phyloP scores from a whole-genome alignment of 2,329 filamentous ascomycete genomes.

The Alternaria atra region DNA sequence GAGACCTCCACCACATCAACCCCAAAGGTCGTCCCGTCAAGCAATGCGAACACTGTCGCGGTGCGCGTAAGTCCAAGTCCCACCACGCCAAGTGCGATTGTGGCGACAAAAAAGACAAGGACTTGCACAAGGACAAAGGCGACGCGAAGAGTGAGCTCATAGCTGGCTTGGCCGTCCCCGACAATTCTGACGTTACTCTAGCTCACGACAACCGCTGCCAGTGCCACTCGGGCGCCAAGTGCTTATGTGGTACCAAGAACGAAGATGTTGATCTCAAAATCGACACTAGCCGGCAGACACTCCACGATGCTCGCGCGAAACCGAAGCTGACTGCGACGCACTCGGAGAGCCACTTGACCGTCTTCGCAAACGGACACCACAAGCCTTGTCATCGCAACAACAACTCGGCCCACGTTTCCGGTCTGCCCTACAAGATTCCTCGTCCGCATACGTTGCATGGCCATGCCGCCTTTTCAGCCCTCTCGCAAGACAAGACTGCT shows the following conservation, averaged over 20 bases:
- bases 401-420: constrained; percentile 69
- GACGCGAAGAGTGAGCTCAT: constrained; percentile 51
- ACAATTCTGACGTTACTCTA: constrained; percentile 43
- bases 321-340: constrained; percentile 65
- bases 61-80: constrained; percentile 93
- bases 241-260: constrained; percentile 67
- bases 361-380: constrained; percentile 71
- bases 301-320: constrained; percentile 60
- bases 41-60: constrained; percentile 96
- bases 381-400: constrained; percentile 72
- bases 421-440: constrained; percentile 70
- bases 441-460: constrained; percentile 51
- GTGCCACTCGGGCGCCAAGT: constrained; percentile 68
- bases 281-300: constrained; percentile 56
- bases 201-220: constrained; percentile 56
- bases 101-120: constrained; percentile 82
- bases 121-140: constrained; percentile 58
- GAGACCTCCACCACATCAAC: constrained; percentile 91
- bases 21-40: constrained; percentile 97
- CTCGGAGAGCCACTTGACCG: constrained; percentile 67
- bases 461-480: constrained; percentile 39
- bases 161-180: constrained; percentile 41
- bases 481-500: constrained; percentile 31
- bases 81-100: constrained; percentile 97
- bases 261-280: constrained; percentile 60